Evolutionary conservation across 495 filamentous ascomycete genomes (phyloP).

Genomic region (Filosporella fistucella): DNA sequence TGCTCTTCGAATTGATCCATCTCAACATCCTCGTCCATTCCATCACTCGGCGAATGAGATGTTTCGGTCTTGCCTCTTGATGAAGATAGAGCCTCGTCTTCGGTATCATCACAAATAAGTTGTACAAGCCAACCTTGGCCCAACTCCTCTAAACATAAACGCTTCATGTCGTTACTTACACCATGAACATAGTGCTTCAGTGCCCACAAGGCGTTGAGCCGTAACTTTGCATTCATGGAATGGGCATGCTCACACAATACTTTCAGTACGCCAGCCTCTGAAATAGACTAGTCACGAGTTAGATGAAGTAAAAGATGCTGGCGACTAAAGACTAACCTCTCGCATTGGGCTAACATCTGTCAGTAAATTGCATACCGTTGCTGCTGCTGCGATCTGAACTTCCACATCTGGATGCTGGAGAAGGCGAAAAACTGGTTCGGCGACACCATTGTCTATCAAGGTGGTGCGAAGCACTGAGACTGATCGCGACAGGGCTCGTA

Average conservation of each 20-base stretch:
- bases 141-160: conserved; percentile 69
- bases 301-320: conserved; percentile 23
- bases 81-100: conserved; percentile 40
- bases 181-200: conserved; percentile 80
- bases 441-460: conserved; percentile 79
- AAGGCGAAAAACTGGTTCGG: conserved; percentile 71
- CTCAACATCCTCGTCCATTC: conserved; percentile 62
- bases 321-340: conserved; percentile 45
- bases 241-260: conserved; percentile 81
- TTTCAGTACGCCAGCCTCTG: conserved; percentile 70
- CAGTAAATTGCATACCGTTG: conserved; percentile 76
- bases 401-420: conserved; percentile 72
- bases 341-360: conserved; percentile 88
- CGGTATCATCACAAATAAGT: conserved; percentile 58
- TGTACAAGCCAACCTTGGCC: conserved; percentile 74
- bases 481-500: conserved; percentile 74
- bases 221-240: conserved; percentile 64
- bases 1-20: conserved; percentile 37
- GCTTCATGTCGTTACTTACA: conserved; percentile 64
- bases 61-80: conserved; percentile 28
- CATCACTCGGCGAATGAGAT: conserved; percentile 26
- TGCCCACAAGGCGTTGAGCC: conserved; percentile 84
- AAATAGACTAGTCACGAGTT: conserved; percentile 52
- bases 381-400: conserved; percentile 80
- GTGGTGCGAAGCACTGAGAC: conserved; percentile 79